Base-by-base conservation (phyloP, 148 eudicot genomes). In the Cornus suecica region DNA sequence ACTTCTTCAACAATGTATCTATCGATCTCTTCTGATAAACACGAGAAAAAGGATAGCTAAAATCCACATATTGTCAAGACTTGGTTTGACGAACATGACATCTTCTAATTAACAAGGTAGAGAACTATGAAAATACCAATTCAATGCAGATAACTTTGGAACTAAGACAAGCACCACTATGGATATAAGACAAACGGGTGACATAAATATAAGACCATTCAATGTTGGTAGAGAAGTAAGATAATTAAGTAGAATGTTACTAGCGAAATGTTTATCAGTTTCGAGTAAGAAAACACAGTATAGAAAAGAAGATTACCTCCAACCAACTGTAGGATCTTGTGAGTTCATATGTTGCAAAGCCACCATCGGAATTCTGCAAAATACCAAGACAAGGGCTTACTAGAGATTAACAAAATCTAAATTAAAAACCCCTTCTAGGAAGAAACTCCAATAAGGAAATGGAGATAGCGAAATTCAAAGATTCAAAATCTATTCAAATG, bases 261-360 rank as follows among this genome's bases (percentile, higher is more conserved):
- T 54, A 37, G 31, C 15, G 5, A 25, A 34, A 64, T 74, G 69
- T 42, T 27, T 64, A 63, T 61, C 69, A 27, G 41, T 8, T 27
- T 63, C 41, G 26, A 64, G 14, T 20, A 70, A 5, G 69, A 56
- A 27, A 30, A 65, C 45, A 70, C 26, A 71, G 26, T 70, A 30
- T 58, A 70, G 52, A 5, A 70, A 62, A 72, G 32, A 70, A 75
- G 60, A 51, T 30, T 87, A 93, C 99, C 99, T 96, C 99, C 76
- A 93, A 80, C 99, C 99, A 96, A 74, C 88, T 75, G 77, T 93
- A 96, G 72, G 99, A 96, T 85, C 99, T 85, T 65, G 99, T 93
- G 65, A 96, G 92, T 83, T 96, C 99, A 87, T 96, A 96, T 31
- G 99, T 96, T 75, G 98, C 98, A 84, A 87, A 90, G 71, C 99